Evolutionary conservation across 768 basidiomycete species (phyloP), one percentile per base, ranked within the genome.

Genomic region (Boletus edulis): DNA sequence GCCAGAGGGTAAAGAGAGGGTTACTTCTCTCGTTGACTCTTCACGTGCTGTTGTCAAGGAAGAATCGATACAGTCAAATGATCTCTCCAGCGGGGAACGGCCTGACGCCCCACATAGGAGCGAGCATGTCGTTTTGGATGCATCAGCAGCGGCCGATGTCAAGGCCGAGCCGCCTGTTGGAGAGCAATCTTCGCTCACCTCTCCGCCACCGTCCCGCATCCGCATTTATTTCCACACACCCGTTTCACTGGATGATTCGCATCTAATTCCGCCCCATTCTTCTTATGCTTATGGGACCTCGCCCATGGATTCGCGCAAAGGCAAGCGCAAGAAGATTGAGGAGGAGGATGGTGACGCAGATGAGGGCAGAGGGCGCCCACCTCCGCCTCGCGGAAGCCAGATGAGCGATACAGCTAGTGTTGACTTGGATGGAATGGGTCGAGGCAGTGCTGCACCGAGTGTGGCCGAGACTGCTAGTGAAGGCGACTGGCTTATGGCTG

Each of bases 201-300:
- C 73, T 69, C 81, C 65, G 70, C 86, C 72, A 73, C 87, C 89
- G 35, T 91, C 91, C 42, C 86, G 91, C 59, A 85, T 94, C 64
- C 88, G 91, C 64, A 90, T 94, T 54, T 94, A 94, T 76, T 94
- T 94, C 78, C 91, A 93, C 75, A 92, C 91, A 24, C 91, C 91
- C 57, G 88, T 88, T 59, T 83, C 87, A 59, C 80, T 86, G 65
- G 89, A 91, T 75, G 90, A 91, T 72, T 80, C 85, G 53, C 85
- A 82, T 67, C 85, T 85, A 22, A 85, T 89, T 68, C 84, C 86
- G 56, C 81, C 84, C 76, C 76, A 82, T 63, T 74, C 76, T 58
- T 72, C 77, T 65, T 68, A 71, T 68, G 60, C 61, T 47, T 57
- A 59, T 60, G 61, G 64, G 45, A 73, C 78, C 67, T 67, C 73